Conservation (phyloP, 1,284 basidiomycete genomes). For the Gomphus bonarii region DNA sequence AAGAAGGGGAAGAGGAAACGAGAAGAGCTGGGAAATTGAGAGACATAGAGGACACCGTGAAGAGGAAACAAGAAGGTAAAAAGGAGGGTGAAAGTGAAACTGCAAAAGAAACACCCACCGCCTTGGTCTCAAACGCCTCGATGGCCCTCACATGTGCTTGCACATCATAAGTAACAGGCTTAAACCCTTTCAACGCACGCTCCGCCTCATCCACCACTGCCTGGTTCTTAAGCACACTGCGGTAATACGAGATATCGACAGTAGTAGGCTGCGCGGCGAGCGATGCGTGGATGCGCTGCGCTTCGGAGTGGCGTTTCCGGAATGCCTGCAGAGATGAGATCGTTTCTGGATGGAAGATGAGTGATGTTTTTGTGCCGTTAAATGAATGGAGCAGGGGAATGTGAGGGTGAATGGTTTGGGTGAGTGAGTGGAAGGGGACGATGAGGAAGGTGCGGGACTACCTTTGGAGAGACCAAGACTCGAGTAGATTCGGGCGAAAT, state of each 20-base stretch:
- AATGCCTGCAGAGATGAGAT: slow-evolving; percentile 85
- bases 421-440: neutral
- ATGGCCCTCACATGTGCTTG: slow-evolving; percentile 89
- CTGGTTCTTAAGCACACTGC: slow-evolving; percentile 86
- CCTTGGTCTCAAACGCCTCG: slow-evolving; percentile 94
- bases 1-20: neutral
- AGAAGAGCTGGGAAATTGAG: neutral
- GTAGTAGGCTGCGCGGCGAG: slow-evolving; percentile 70
- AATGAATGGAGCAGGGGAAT: no score
- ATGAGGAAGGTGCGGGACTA: slow-evolving; percentile 24
- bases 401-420: slow-evolving; percentile 3
- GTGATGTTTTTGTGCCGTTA: neutral
- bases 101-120: slow-evolving; percentile 47
- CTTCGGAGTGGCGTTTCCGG: slow-evolving; percentile 91
- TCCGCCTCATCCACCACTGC: slow-evolving; percentile 88
- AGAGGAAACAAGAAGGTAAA: neutral
- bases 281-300: slow-evolving; percentile 66
- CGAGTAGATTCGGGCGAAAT: slow-evolving; percentile 87
- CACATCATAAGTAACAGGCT: slow-evolving; percentile 96
- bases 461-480: slow-evolving; percentile 90
- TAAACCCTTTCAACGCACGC: slow-evolving; percentile 84
- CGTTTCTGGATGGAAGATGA: slow-evolving; percentile 51
- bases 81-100: neutral
- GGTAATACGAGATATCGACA: slow-evolving; percentile 88
- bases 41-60: neutral